These are phyloP conservation scores for Chenopodium berlandieri DNA, from an alignment of 148 eudicot genomes.

Conservation along the genomic window DNA sequence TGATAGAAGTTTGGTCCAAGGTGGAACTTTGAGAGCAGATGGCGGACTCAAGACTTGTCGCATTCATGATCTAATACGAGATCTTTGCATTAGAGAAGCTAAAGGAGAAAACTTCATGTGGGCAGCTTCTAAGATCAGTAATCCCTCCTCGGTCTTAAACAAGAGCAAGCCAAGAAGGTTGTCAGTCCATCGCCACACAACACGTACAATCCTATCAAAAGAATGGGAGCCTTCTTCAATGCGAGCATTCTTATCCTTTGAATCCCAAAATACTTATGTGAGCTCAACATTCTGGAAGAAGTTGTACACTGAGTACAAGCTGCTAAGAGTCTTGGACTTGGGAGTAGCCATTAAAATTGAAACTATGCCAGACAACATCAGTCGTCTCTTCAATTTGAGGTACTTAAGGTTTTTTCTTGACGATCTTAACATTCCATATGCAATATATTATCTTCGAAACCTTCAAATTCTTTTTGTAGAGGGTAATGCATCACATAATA, in stretches of 20 bases:
- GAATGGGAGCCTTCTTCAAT: slow-evolving; percentile 15
- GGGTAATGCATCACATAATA: background rate
- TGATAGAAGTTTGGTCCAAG: slow-evolving; percentile 30
- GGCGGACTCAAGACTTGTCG: slow-evolving; percentile 29
- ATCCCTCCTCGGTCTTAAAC: background rate
- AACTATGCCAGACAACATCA: slow-evolving; percentile 4
- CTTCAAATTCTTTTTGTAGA: slow-evolving; percentile 22
- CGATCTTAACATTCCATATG: background rate
- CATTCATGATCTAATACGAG: slow-evolving; percentile 20
- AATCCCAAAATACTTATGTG: background rate
- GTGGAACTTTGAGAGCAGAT: slow-evolving; percentile 19
- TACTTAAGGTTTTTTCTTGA: slow-evolving; percentile 6
- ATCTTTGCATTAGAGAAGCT: slow-evolving; percentile 21
- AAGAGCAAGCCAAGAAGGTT: slow-evolving; percentile 13
- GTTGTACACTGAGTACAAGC: background rate
- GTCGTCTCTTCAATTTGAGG: slow-evolving; percentile 15
- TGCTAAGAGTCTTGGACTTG: slow-evolving; percentile 26
- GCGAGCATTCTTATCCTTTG: slow-evolving; percentile 17
- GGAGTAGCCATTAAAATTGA: background rate
- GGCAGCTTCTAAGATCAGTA: background rate
- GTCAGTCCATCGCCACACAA: background rate
- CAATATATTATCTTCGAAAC: slow-evolving; percentile 15
- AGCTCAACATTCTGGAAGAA: slow-evolving; percentile 12
- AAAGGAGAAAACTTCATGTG: slow-evolving; percentile 17
- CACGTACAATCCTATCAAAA: background rate